These are phyloP conservation scores for Volvariella surrecta DNA, from an alignment of 1,284 basidiomycete species.

Conservation along the genomic window DNA sequence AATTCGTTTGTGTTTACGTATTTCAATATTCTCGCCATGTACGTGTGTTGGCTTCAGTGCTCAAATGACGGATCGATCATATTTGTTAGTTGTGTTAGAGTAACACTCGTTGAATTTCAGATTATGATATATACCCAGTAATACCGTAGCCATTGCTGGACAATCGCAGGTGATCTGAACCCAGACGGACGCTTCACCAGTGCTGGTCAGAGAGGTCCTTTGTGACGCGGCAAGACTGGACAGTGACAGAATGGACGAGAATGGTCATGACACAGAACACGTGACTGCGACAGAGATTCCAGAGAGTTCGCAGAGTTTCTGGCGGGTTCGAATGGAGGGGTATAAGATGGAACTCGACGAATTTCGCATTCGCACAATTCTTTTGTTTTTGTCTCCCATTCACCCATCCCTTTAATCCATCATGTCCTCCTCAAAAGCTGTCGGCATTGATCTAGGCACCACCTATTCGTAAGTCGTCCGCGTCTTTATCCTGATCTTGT, in stretches of 20 bases:
- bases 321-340: constrained; percentile 24
- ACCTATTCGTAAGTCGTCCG: constrained; percentile 64
- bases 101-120: background rate
- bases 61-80: no score
- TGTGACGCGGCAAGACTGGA: background rate
- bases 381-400: constrained; percentile 8
- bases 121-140: constrained; percentile 2
- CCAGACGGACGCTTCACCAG: no score
- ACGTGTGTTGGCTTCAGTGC: no score
- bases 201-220: background rate
- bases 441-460: constrained; percentile 90
- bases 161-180: no score
- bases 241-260: background rate
- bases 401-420: constrained; percentile 6
- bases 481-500: constrained; percentile 7
- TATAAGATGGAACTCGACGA: constrained; percentile 23
- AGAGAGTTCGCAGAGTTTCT: constrained; percentile 35
- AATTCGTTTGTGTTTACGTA: constrained; percentile 5
- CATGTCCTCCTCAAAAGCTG: constrained; percentile 70
- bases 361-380: constrained; percentile 9
- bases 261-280: constrained; percentile 20
- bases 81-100: background rate
- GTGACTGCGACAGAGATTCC: constrained; percentile 28
- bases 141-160: no score
- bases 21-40: background rate